Conservation (phyloP, 2,329 filamentous ascomycete genomes). For the Mariannaea elegans region DNA sequence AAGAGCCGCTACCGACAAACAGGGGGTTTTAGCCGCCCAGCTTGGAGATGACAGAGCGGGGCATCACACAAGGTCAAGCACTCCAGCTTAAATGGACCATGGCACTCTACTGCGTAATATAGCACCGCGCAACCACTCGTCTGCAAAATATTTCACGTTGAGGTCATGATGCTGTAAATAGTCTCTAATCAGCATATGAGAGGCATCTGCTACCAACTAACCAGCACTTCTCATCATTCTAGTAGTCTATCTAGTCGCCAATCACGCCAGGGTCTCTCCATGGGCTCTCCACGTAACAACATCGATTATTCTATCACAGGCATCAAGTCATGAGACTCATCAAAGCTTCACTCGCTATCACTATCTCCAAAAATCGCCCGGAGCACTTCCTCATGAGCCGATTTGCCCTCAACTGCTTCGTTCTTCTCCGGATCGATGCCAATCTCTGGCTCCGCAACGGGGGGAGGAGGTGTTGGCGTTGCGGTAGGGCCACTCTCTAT, state of each 20-base stretch:
- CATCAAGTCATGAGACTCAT: background rate
- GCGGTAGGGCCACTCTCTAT: slow-evolving; percentile 23
- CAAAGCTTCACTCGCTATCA: slow-evolving; percentile 65
- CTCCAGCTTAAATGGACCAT: background rate
- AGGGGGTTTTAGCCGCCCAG: slow-evolving; percentile 36
- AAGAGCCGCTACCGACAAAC: background rate
- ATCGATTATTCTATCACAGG: no score
- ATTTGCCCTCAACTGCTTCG: slow-evolving; percentile 69
- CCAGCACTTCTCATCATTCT: no score
- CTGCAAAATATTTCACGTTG: no score
- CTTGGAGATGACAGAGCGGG: slow-evolving; percentile 24
- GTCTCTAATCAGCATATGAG: no score
- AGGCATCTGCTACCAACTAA: no score
- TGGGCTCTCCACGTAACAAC: no score
- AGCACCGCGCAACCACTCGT: no score
- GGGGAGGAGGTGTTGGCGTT: slow-evolving; percentile 3
- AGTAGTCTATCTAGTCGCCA: background rate
- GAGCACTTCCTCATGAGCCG: slow-evolving; percentile 83
- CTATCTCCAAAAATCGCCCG: slow-evolving; percentile 94
- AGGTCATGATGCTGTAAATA: no score
- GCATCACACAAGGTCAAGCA: slow-evolving; percentile 1
- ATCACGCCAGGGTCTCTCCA: background rate
- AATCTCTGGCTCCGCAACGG: slow-evolving; percentile 53
- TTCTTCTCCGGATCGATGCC: slow-evolving; percentile 74
- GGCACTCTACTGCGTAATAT: no score